These are phyloP conservation scores for Ophiocordyceps camponoti-leonardi DNA, from an alignment of 2,329 filamentous ascomycete species.

Conservation along the genomic window DNA sequence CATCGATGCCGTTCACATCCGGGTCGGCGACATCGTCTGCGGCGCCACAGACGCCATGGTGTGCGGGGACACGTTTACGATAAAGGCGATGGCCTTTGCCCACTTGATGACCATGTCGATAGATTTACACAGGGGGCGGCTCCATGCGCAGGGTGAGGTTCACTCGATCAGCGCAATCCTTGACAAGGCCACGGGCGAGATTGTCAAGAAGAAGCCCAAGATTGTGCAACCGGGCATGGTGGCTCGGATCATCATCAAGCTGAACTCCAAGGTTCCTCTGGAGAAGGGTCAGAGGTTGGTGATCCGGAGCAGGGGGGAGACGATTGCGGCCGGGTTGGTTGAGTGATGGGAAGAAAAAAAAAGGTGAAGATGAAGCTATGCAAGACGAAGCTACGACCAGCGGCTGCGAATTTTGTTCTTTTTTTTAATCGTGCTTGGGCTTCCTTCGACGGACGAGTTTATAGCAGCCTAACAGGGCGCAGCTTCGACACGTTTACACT, in stretches of 20 bases:
- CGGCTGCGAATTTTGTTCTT: background rate
- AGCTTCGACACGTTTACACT: too few relatives aligned
- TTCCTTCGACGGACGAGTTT: too few relatives aligned
- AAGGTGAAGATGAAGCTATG: background rate
- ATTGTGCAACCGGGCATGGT: conserved; percentile 67
- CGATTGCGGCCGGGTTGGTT: conserved; percentile 72
- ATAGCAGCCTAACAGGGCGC: too few relatives aligned
- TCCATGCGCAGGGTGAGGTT: conserved; percentile 65
- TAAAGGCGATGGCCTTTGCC: conserved; percentile 80
- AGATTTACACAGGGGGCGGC: conserved; percentile 71
- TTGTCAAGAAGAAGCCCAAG: conserved; percentile 67
- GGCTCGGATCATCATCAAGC: conserved; percentile 58
- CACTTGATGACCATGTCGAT: conserved; percentile 76
- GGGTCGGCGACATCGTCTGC: conserved; percentile 77
- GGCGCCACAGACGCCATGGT: conserved; percentile 47
- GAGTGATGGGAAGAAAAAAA: conserved; percentile 31
- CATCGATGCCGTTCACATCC: conserved; percentile 70
- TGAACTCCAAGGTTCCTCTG: conserved; percentile 58
- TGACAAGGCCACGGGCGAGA: conserved; percentile 62
- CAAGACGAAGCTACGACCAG: background rate
- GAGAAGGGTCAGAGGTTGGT: conserved; percentile 70
- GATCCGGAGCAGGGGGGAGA: conserved; percentile 62
- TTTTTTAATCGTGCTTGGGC: background rate
- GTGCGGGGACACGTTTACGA: conserved; percentile 56
- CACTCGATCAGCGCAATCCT: conserved; percentile 53